A percentile compares a stretch with the other conserved stretches of the same genome.
These are phyloP conservation scores for Solanum sejunctum DNA, from an alignment of 257 asterid species.

Conservation along the genomic window DNA sequence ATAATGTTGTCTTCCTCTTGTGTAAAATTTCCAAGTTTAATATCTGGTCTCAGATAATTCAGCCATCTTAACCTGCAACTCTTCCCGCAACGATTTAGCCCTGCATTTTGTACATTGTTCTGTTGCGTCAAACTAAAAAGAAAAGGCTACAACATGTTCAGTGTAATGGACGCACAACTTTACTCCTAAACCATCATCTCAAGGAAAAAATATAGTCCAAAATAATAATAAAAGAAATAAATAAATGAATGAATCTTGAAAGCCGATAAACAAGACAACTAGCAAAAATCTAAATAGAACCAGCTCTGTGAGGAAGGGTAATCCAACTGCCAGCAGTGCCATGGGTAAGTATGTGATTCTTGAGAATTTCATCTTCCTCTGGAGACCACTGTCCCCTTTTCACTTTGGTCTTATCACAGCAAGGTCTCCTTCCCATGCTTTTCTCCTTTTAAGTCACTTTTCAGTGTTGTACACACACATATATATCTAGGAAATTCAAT, in stretches of 20 bases:
- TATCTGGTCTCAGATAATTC: conserved; percentile 47
- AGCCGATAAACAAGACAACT: neutral
- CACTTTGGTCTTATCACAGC: conserved; percentile 54
- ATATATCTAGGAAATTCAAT: neutral
- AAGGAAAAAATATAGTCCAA: neutral
- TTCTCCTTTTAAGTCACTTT: neutral
- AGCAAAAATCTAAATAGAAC: conserved; percentile 1
- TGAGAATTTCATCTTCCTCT: conserved; percentile 48
- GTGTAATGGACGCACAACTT: no score
- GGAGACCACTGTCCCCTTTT: conserved; percentile 59
- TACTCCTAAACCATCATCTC: no score
- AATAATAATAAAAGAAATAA: no score
- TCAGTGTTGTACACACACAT: neutral
- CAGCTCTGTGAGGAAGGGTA: conserved; percentile 44
- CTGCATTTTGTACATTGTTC: conserved; percentile 1
- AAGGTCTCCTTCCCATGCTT: conserved; percentile 39
- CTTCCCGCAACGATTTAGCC: conserved; percentile 48
- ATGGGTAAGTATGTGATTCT: conserved; percentile 21
- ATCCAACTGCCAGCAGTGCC: conserved; percentile 48
- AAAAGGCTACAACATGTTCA: neutral
- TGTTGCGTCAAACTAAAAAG: no score
- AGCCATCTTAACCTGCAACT: conserved; percentile 56
- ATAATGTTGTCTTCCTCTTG: conserved; percentile 31
- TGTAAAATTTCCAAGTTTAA: conserved; percentile 43
- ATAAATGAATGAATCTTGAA: neutral